Evolutionary conservation across 1,284 basidiomycete genomes (phyloP), one percentile per base, ranked within the genome.

Genomic region (Singerocomus rubriflavus): DNA sequence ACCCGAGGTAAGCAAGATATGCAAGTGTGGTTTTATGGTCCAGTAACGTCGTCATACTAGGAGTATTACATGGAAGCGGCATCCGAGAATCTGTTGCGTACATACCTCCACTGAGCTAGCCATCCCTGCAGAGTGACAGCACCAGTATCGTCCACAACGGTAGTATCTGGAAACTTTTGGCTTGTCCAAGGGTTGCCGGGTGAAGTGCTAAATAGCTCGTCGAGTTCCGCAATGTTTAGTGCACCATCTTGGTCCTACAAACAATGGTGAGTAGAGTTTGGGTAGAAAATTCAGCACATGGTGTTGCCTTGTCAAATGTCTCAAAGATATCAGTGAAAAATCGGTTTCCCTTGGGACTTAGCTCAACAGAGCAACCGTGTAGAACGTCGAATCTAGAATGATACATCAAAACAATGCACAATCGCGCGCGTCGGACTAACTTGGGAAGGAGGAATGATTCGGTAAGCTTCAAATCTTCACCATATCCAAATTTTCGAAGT

Each of bases 301-400:
- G 30, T 67, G 32, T 46, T 59, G 86, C 91, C 77, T 97, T 94
- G 74, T 99, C 96, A 68, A 94, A 97, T 13, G 87, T 88, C 70
- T 98, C 92, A 65, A 99, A 99, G 37, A 98, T 85, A 60, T 98
- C 96, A 1, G 96, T 98, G 59, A 99, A 88, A 75, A 98, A 99
- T 64, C 96, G 91, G 70, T 98, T 97, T 5, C 96, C 96, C 33
- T 89, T 75, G 5, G 90, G 94, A 62, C 88, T 92, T 31, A 99
- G 78, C 73, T 99, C 97, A 7, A 97, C 95, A 0, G 93, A 94
- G 68, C 93, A 98, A 66, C 98, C 96, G 44, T 81, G 74, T 0
- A 93, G 90, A 9, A 98, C 92, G 52, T 97, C 93, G 62, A 98
- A 95, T 66, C 88, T 95, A 60, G 32, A 53, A 44, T 30, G 17